These are phyloP conservation scores for Drechmeria coniospora DNA, from an alignment of 2,329 filamentous ascomycete species.

Conservation along the genomic window DNA sequence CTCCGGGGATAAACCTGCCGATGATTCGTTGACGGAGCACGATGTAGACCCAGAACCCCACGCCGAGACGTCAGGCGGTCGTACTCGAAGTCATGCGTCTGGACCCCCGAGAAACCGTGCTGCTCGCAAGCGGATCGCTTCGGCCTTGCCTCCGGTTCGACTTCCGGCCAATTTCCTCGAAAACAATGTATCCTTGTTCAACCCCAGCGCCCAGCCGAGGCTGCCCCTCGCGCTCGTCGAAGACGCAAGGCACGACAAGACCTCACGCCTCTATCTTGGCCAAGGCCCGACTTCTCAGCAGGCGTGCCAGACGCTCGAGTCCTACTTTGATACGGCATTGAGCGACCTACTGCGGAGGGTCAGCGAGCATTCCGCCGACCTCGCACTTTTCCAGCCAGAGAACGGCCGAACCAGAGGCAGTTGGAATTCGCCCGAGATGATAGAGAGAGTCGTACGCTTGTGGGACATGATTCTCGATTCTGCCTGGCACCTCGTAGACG, in stretches of 20 bases:
- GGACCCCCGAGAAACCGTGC: slow-evolving; percentile 15
- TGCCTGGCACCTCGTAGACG: slow-evolving; percentile 19
- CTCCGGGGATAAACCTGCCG: slow-evolving; percentile 12
- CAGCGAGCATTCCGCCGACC: slow-evolving; percentile 7
- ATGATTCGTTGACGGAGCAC: slow-evolving; percentile 11
- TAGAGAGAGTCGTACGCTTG: slow-evolving; percentile 9
- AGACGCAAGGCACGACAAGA: slow-evolving; percentile 16
- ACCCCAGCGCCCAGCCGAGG: slow-evolving; percentile 10
- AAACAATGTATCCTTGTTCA: slow-evolving; percentile 26
- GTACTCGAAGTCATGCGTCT: slow-evolving; percentile 11
- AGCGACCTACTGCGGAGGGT: slow-evolving; percentile 7
- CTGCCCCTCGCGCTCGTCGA: slow-evolving; percentile 16
- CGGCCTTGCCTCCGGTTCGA: slow-evolving; percentile 32
- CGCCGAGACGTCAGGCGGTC: slow-evolving; percentile 12
- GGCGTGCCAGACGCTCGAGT: slow-evolving; percentile 12
- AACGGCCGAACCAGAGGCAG: slow-evolving; percentile 1
- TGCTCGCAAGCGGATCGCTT: slow-evolving; percentile 17
- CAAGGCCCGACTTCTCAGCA: slow-evolving; percentile 9
- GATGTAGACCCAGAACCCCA: slow-evolving; percentile 13
- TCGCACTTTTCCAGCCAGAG: slow-evolving; percentile 4
- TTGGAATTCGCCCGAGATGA: slow-evolving; percentile 5
- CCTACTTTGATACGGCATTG: slow-evolving; percentile 17
- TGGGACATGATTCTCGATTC: slow-evolving; percentile 22
- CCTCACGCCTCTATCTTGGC: slow-evolving; percentile 14
- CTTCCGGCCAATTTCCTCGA: slow-evolving; percentile 43